phyloP scores from a whole-genome alignment of 305 asterid genomes.

The Coffea humblotiana region DNA sequence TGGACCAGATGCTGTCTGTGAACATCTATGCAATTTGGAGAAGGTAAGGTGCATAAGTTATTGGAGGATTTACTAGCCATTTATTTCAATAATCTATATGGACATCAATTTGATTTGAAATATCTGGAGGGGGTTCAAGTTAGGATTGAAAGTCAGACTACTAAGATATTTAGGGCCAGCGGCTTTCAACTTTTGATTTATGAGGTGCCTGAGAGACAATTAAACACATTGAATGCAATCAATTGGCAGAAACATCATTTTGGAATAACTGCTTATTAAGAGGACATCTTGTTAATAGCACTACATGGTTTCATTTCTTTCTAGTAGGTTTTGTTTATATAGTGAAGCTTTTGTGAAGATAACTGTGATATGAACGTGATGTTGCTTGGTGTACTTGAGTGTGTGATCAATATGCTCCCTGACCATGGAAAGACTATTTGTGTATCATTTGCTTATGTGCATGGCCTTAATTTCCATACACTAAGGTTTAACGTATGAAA shows the following conservation, averaged over 20 bases:
- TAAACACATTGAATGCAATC: background rate
- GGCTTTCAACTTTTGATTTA: background rate
- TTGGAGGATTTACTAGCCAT: constrained; percentile 5
- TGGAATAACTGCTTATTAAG: background rate
- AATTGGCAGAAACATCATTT: too few species aligned
- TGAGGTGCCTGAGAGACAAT: background rate
- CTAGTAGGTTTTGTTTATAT: background rate
- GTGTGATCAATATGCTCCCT: background rate
- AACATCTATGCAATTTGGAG: constrained; percentile 70
- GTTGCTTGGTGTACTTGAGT: background rate
- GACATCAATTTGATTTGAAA: background rate
- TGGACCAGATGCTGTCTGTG: constrained; percentile 95
- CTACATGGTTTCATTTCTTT: too few species aligned
- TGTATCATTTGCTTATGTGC: background rate
- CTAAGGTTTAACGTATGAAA: constrained; percentile 23
- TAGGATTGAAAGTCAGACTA: background rate
- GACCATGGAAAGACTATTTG: background rate
- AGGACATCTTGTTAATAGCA: background rate
- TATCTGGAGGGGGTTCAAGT: background rate
- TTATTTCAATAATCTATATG: background rate
- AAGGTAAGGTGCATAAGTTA: constrained; percentile 47
- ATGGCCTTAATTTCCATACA: constrained; percentile 9
- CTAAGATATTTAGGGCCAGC: background rate
- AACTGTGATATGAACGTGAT: background rate
- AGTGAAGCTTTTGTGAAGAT: background rate